Evolutionary conservation across 345 rosid species (phyloP).

Genomic region (Citrus hindsii): DNA sequence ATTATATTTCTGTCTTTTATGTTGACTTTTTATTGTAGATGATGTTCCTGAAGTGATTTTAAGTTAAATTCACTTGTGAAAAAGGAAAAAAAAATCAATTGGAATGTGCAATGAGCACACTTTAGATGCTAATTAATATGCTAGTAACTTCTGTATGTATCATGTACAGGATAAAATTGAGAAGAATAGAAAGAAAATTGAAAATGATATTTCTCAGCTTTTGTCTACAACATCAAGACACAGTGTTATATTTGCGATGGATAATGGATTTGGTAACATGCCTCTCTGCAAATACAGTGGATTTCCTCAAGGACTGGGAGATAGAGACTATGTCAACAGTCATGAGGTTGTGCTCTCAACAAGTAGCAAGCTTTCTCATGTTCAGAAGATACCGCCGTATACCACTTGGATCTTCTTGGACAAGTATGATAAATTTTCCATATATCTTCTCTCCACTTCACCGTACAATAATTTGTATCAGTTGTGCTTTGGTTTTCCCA

Average conservation of each 20-base stretch:
- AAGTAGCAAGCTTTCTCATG: conserved; percentile 48
- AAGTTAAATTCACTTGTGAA: neutral
- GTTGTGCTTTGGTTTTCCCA: conserved; percentile 2
- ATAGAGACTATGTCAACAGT: conserved; percentile 56
- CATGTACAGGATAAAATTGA: conserved; percentile 61
- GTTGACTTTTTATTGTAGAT: neutral
- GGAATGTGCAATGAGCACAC: neutral
- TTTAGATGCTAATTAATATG: neutral
- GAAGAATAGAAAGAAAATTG: conserved; percentile 58
- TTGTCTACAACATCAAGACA: conserved; percentile 43
- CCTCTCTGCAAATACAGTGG: conserved; percentile 63
- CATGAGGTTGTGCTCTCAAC: conserved; percentile 53
- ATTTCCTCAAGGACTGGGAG: conserved; percentile 52
- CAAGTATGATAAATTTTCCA: conserved; percentile 43
- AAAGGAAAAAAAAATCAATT: neutral
- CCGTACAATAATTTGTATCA: conserved; percentile 7
- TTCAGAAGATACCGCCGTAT: conserved; percentile 85
- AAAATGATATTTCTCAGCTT: conserved; percentile 40
- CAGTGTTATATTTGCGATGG: conserved; percentile 20
- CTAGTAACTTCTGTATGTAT: neutral
- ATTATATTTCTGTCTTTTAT: neutral
- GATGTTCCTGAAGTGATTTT: neutral
- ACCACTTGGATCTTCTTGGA: conserved; percentile 97
- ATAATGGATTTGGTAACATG: conserved; percentile 27
- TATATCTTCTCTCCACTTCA: neutral